Conservation (phyloP, 495 filamentous ascomycete species). For the Wilcoxina mikolae region DNA sequence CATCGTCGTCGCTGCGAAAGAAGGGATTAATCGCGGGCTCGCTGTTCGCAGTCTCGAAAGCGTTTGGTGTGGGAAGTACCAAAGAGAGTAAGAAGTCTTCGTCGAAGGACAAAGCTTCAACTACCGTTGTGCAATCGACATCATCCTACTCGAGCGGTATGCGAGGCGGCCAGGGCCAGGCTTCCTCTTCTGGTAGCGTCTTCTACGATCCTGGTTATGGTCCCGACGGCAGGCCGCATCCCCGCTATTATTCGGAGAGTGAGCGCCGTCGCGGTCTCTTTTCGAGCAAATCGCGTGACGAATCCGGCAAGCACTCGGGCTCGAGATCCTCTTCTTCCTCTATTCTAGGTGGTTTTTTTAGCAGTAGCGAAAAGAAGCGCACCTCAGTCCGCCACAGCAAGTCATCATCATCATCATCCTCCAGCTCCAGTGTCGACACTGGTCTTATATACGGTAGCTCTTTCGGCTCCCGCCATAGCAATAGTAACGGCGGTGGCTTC, state of each 20-base stretch:
- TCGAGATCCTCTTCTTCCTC: conserved; percentile 12
- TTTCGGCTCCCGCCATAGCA: neutral
- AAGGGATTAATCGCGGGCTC: neutral
- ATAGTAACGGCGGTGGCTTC: conserved; percentile 3
- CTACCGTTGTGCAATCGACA: conserved; percentile 10
- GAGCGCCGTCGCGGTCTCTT: neutral
- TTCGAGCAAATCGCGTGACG: neutral
- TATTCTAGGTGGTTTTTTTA: conserved; percentile 13
- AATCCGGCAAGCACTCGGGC: neutral
- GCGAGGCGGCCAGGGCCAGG: neutral
- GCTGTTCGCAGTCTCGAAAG: neutral
- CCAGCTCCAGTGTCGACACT: conserved; percentile 10
- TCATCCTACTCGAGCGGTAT: conserved; percentile 1
- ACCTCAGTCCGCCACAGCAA: conserved; percentile 9
- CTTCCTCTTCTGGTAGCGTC: neutral
- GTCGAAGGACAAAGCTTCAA: neutral
- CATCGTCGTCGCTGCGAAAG: neutral
- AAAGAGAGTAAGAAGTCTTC: neutral
- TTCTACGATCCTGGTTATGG: conserved; percentile 23
- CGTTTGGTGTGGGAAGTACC: neutral
- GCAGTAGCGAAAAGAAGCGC: conserved; percentile 7
- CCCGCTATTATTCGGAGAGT: conserved; percentile 10
- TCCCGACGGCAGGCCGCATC: conserved; percentile 15
- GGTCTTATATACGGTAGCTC: conserved; percentile 18
- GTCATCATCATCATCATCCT: conserved; percentile 12